Evolutionary conservation across 2,329 filamentous ascomycete genomes (phyloP), one percentile per base, ranked within the genome.

Genomic region (Coniella vitis): DNA sequence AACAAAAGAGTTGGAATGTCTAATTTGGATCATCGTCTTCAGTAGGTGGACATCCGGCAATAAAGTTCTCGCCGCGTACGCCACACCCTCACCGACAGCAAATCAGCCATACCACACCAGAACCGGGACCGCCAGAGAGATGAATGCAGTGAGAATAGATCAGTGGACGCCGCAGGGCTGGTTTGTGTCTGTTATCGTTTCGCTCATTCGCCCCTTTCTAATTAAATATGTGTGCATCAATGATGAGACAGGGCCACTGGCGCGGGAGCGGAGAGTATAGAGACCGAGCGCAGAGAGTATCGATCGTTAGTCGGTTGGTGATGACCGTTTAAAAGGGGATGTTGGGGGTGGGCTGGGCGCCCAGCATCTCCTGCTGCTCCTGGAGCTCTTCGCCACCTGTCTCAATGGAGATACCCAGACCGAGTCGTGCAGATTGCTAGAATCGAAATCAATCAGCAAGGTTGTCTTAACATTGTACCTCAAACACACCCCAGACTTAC

Each of bases 341-440:
- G 68, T 78, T 81, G 56, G 71, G 69, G 38, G 72, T 65, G 31
- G 76, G 67, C 59, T 78, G 74, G 49, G 71, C 68, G 50, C 75
- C 76, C 42, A 76, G 61, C 53, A 68, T 65, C 66, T 89, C 85
- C 68, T 90, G 86, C 70, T 90, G 86, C 68, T 90, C 85, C 76
- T 93, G 87, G 58, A 95, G 73, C 66, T 94, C 89, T 67, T 95
- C 90, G 48, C 83, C 79, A 44, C 83, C 83, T 45, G 87, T 81
- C 74, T 95, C 90, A 58, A 95, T 88, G 41, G 90, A 95, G 60
- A 98, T 88, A 54, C 89, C 90, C 56, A 98, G 79, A 59, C 93
- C 93, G 60, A 97, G 81, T 78, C 97, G 97, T 59, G 91, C 88
- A 73, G 86, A 80, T 83, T 93, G 89, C 93, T 98, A 60, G 45